Percentiles rank a stretch among this genome's conserved stretches.
Evolutionary conservation across 345 rosid species (phyloP).

Genomic region (Moricandia moricandioides): DNA sequence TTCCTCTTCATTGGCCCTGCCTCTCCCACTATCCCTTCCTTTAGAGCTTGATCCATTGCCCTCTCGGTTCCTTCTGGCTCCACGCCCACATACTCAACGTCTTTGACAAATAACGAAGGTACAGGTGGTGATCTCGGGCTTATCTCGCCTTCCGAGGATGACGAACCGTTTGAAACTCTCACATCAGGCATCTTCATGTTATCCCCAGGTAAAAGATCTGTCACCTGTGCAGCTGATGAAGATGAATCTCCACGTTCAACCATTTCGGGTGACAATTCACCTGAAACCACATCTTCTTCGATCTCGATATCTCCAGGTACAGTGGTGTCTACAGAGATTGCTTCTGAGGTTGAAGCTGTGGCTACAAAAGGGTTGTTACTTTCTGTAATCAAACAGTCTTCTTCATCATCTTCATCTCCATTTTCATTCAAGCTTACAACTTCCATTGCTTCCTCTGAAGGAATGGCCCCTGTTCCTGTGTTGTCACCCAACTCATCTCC

Average conservation of each 20-base stretch:
- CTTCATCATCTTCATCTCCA: conserved; percentile 60
- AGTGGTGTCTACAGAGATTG: conserved; percentile 18
- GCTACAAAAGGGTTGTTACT: conserved; percentile 26
- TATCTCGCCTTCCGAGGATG: conserved; percentile 31
- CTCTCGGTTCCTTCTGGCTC: conserved; percentile 82
- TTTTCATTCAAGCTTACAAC: conserved; percentile 77
- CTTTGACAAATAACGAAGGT: conserved; percentile 79
- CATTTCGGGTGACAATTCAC: conserved; percentile 66
- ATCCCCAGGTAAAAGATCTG: conserved; percentile 27
- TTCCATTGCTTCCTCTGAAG: conserved; percentile 67
- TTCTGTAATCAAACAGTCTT: conserved; percentile 50
- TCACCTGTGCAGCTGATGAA: conserved; percentile 47
- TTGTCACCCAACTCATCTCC: conserved; percentile 59
- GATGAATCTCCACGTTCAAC: conserved; percentile 61
- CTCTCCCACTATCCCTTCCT: conserved; percentile 92
- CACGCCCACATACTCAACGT: conserved; percentile 90
- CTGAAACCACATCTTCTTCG: conserved; percentile 59
- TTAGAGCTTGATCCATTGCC: conserved; percentile 94
- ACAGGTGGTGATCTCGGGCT: conserved; percentile 47
- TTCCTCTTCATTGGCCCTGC: conserved; percentile 81
- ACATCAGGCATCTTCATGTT: conserved; percentile 40
- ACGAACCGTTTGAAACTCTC: conserved; percentile 39
- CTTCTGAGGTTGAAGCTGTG: conserved; percentile 35
- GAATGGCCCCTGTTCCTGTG: conserved; percentile 50
- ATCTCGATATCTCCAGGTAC: conserved; percentile 35